These are phyloP conservation scores for Saksenaea vasiformis DNA, from an alignment of 371 early-diverging fungal genomes.

Conservation along the genomic window DNA sequence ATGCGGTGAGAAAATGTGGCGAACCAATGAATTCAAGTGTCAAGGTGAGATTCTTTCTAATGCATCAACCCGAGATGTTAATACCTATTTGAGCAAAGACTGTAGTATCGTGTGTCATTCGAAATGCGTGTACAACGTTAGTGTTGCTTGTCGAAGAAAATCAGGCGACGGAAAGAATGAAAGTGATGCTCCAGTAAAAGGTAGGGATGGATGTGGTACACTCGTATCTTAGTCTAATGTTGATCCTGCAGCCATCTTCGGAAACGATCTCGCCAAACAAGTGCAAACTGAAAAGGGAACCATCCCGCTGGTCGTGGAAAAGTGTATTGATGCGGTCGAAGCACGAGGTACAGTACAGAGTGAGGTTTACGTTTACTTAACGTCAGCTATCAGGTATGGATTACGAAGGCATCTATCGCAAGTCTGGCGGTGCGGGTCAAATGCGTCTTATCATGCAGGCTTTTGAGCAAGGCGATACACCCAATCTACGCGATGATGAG, in stretches of 20 bases:
- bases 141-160: conserved; percentile 28
- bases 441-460: conserved; percentile 64
- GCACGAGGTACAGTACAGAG: conserved; percentile 25
- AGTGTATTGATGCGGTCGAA: conserved; percentile 80
- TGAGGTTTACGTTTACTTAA: neutral
- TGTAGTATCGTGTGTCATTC: conserved; percentile 41
- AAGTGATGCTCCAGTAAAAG: conserved; percentile 8
- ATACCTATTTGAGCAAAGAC: conserved; percentile 19
- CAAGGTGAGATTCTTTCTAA: conserved; percentile 43
- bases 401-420: conserved; percentile 85
- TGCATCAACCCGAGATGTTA: neutral
- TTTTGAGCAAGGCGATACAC: conserved; percentile 48
- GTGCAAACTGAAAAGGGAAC: conserved; percentile 33
- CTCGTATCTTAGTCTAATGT: neutral
- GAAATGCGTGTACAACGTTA: conserved; percentile 38
- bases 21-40: conserved; percentile 78
- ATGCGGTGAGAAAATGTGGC: conserved; percentile 89
- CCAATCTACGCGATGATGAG: conserved; percentile 50
- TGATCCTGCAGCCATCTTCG: conserved; percentile 24
- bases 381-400: conserved; percentile 30
- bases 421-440: conserved; percentile 83
- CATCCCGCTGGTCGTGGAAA: conserved; percentile 76
- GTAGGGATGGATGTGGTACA: no score
- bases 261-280: conserved; percentile 42
- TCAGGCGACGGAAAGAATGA: conserved; percentile 17